Evolutionary conservation across 2,329 filamentous ascomycete genomes (phyloP).

Genomic region (Hortaea sp.): DNA sequence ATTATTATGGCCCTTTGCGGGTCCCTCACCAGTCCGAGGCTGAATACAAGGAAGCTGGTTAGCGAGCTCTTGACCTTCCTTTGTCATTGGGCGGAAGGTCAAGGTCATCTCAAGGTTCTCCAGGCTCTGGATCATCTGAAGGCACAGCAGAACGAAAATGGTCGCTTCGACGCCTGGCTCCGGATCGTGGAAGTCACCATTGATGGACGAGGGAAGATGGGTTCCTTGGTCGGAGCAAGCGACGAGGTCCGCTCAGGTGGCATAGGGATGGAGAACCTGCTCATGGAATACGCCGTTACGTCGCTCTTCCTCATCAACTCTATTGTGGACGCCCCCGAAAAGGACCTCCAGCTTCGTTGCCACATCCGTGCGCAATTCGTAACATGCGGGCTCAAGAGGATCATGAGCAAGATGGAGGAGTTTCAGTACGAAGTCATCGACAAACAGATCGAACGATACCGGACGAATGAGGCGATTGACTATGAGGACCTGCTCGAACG

Average conservation of each 20-base stretch:
- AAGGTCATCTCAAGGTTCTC: constrained; percentile 87
- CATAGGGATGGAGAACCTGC: constrained; percentile 94
- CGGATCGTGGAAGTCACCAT: constrained; percentile 94
- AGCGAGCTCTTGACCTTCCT: constrained; percentile 94
- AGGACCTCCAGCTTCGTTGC: constrained; percentile 80
- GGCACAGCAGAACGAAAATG: constrained; percentile 77
- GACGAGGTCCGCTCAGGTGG: constrained; percentile 93
- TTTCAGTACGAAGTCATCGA: constrained; percentile 98
- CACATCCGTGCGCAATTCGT: constrained; percentile 95
- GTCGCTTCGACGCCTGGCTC: constrained; percentile 97
- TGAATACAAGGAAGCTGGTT: constrained; percentile 87
- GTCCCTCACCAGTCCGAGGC: constrained; percentile 75
- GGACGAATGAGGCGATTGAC: constrained; percentile 90
- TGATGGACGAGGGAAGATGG: constrained; percentile 97
- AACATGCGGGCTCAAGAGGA: constrained; percentile 87
- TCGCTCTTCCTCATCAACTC: constrained; percentile 94
- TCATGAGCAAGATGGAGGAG: constrained; percentile 91
- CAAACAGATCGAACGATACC: constrained; percentile 92
- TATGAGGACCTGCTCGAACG: constrained; percentile 94
- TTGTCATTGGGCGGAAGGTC: constrained; percentile 82
- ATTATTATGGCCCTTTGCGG: constrained; percentile 80
- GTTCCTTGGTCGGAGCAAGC: constrained; percentile 89
- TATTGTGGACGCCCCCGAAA: constrained; percentile 82
- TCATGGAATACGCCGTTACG: constrained; percentile 97
- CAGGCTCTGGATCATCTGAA: constrained; percentile 91